Evolutionary conservation across 306 rosid species (phyloP), one percentile per base, ranked within the genome.

Genomic region (Pachyrhizus erosus): DNA sequence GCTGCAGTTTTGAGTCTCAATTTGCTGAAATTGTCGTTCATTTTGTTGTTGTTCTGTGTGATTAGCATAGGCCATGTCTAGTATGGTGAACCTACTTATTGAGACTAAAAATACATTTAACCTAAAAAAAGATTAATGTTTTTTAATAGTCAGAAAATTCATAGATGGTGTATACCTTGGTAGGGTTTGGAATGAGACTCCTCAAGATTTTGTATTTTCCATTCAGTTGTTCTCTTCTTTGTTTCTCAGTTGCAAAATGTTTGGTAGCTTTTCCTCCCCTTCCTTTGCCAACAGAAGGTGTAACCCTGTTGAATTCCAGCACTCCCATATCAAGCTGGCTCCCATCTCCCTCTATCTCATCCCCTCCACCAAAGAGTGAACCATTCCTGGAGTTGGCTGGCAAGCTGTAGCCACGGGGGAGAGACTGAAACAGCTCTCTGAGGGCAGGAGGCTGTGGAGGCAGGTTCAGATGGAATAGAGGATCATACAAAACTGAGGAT

Each of bases 401-500:
- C 86, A 92, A 81, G 80, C 87, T 76, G 62, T 92, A 92, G 7
- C 98, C 96, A 3, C 84, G 85, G 23, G 98, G 98, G 4, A 95
- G 84, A 58, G 97, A 89, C 80, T 89, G 92, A 78, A 89, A 91
- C 79, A 91, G 48, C 46, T 92, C 94, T 84, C 91, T 88, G 40
- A 91, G 87, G 5, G 89, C 83, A 0, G 98, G 96, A 31, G 98
- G 99, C 61, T 92, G 98, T 34, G 97, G 98, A 72, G 97, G 98
- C 57, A 96, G 88, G 85, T 93, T 93, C 82, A 92, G 70, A 75
- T 91, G 99, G 76, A 92, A 86, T 15, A 96, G 80, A 2, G 97
- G 98, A 82, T 93, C 97, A 62, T 86, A 89, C 76, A 83, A 82
- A 54, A 85, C 89, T 2, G 93, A 86, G 5, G 91, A 84, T 4